These are phyloP conservation scores for Solanum phureja DNA, from an alignment of 257 asterid species.

Conservation along the genomic window DNA sequence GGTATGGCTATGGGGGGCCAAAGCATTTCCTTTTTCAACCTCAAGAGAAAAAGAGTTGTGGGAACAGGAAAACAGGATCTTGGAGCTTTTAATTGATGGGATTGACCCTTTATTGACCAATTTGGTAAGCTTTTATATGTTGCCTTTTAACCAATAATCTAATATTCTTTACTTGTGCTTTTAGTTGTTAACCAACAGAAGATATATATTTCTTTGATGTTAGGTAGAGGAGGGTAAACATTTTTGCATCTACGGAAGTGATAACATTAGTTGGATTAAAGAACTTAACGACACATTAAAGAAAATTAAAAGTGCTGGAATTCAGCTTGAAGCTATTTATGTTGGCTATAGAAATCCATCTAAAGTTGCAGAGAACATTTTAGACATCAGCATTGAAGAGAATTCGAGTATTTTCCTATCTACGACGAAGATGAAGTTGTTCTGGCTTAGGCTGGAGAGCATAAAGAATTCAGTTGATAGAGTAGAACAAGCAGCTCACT, in stretches of 20 bases:
- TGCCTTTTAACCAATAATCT: not conserved
- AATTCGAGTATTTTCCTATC: slow-evolving; percentile 22
- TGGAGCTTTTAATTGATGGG: slow-evolving; percentile 35
- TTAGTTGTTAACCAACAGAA: not conserved
- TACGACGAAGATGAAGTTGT: slow-evolving; percentile 22
- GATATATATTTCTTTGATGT: not conserved
- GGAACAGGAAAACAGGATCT: slow-evolving; percentile 31
- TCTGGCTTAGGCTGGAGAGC: slow-evolving; percentile 55
- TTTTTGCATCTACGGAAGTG: slow-evolving; percentile 55
- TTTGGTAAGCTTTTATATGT: slow-evolving; percentile 33
- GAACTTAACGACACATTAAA: slow-evolving; percentile 23
- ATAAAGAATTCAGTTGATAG: slow-evolving; percentile 19
- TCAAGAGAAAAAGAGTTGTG: slow-evolving; percentile 50
- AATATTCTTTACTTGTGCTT: not conserved
- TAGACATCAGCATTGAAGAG: slow-evolving; percentile 34
- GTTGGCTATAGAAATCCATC: slow-evolving; percentile 50
- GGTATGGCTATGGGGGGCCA: slow-evolving; percentile 67
- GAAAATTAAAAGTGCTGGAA: slow-evolving; percentile 19
- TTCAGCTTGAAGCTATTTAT: slow-evolving; percentile 39
- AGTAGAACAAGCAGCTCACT: not conserved
- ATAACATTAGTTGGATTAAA: slow-evolving; percentile 44
- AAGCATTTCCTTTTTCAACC: slow-evolving; percentile 60
- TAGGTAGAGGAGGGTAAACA: slow-evolving; percentile 47
- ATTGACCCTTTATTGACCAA: slow-evolving; percentile 29
- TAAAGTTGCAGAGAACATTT: slow-evolving; percentile 21